Base-by-base conservation (phyloP, 495 filamentous ascomycete genomes). In the Penicillium riverlandense region DNA sequence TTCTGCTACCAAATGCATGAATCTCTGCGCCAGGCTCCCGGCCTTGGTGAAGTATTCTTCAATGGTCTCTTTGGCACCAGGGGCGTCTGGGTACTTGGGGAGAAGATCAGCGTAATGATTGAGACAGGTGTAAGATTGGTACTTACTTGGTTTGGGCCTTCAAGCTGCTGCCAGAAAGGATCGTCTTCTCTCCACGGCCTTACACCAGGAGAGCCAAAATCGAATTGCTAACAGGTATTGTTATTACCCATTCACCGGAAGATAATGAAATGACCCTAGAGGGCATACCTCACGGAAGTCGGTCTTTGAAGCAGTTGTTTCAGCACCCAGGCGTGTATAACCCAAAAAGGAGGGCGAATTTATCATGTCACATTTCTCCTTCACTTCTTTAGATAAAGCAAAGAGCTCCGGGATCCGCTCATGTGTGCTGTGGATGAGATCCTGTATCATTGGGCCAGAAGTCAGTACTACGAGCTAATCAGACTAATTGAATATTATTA, bases 361-460 rank as follows among this genome's bases (percentile, higher is more conserved):
- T 56, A 91, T 89, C 88, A 95, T 94, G 58, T 92, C 85, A 53
- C 90, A 85, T 49, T 71, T 73, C 31, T 88, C 69, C 70, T 90
- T 90, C 63, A 86, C 82, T 41, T 86, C 82, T 30, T 65, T 54
- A 16, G 88, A 79, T 39, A 96, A 74, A 47, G 85, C 81, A 59
- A 96, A 97, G 52, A 96, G 89, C 8, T 66, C 70, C 29, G 80
- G 82, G 10, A 85, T 78, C 46, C 84, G 72, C n/a, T 69, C 58
- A 54, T 90, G 82, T 1, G 94, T 86, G 37, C 77, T 64, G 12
- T 76, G 55, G 49, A 88, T 80, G 33, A 94, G 63, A 39, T 74
- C 67, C 44, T 89, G 73, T 62, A 4, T 22, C 4, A 6, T 22
- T 22, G 22, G 22, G 4, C 6, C 22, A 22, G 22, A 4, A 3